phyloP scores from a whole-genome alignment of 495 filamentous ascomycete genomes.

The Baudoinia panamericana region DNA sequence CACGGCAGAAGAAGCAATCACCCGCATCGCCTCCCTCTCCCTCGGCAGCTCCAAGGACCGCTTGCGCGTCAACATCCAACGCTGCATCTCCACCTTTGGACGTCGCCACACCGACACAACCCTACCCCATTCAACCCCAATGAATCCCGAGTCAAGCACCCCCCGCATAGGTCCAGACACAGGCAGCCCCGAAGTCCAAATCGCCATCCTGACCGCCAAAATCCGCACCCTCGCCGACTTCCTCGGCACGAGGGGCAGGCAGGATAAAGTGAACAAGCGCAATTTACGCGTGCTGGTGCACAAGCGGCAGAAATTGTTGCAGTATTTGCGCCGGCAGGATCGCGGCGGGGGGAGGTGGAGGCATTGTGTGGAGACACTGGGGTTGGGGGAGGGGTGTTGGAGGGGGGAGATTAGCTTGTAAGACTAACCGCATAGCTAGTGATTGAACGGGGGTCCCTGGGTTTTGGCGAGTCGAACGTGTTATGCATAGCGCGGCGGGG shows the following conservation, averaged over 20 bases:
- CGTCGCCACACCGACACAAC: conserved; percentile 72
- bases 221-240: conserved; percentile 63
- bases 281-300: conserved; percentile 78
- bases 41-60: conserved; percentile 66
- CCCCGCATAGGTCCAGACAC: conserved; percentile 78
- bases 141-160: conserved; percentile 23
- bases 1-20: conserved; percentile 51
- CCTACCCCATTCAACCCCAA: conserved; percentile 27
- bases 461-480: too few relatives aligned
- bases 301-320: conserved; percentile 72
- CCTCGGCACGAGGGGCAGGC: conserved; percentile 41
- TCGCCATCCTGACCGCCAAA: conserved; percentile 90
- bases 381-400: conserved; percentile 75
- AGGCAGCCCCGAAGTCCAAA: conserved; percentile 88
- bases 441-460: too few relatives aligned
- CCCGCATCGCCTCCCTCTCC: conserved; percentile 58
- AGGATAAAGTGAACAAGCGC: conserved; percentile 87
- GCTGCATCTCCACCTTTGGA: conserved; percentile 78
- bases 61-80: conserved; percentile 62
- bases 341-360: conserved; percentile 80
- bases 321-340: conserved; percentile 78
- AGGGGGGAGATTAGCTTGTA: conserved; percentile 73
- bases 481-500: too few relatives aligned
- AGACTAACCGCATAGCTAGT: too few relatives aligned
- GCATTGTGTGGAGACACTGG: conserved; percentile 65